A percentile compares a stretch with the other conserved stretches of the same genome.
Conservation (phyloP, 129 eudicot species). For the Solidago caesia region DNA sequence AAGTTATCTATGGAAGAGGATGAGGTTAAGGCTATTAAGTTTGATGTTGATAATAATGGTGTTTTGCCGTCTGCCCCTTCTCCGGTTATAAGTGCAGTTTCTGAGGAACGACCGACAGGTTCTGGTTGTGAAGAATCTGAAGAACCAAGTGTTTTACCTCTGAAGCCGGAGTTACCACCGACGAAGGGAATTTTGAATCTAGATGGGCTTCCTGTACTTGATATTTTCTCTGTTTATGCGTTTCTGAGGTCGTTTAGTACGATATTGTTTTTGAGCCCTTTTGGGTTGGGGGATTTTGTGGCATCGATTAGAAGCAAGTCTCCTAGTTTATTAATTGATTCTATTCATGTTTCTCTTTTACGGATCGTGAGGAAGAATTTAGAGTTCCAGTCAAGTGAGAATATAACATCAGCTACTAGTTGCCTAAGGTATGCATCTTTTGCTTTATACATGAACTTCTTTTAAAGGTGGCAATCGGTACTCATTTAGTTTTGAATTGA, state of each 20-base stretch:
- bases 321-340: slow-evolving; percentile 71
- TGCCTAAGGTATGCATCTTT: slow-evolving; percentile 71
- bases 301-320: slow-evolving; percentile 55
- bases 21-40: slow-evolving; percentile 17
- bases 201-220: slow-evolving; percentile 56
- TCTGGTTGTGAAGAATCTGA: slow-evolving; percentile 38
- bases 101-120: slow-evolving; percentile 46
- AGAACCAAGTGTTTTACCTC: slow-evolving; percentile 35
- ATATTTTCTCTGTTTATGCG: slow-evolving; percentile 78
- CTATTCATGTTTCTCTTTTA: slow-evolving; percentile 74
- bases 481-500: slow-evolving; percentile 3
- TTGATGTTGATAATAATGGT: slow-evolving; percentile 26
- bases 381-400: slow-evolving; percentile 66
- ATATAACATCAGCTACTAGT: slow-evolving; percentile 52
- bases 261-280: slow-evolving; percentile 78
- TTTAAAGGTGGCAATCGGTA: background rate
- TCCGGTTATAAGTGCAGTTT: slow-evolving; percentile 51
- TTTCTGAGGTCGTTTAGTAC: slow-evolving; percentile 90
- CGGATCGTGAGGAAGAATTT: slow-evolving; percentile 67
- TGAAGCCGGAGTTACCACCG: slow-evolving; percentile 63
- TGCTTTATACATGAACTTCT: background rate
- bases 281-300: slow-evolving; percentile 82
- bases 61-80: slow-evolving; percentile 30
- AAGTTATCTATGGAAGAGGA: slow-evolving; percentile 31
- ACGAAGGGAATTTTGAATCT: slow-evolving; percentile 60